Base-by-base conservation (phyloP, 176 grass and related monocot genomes). In the Avena atlantica region DNA sequence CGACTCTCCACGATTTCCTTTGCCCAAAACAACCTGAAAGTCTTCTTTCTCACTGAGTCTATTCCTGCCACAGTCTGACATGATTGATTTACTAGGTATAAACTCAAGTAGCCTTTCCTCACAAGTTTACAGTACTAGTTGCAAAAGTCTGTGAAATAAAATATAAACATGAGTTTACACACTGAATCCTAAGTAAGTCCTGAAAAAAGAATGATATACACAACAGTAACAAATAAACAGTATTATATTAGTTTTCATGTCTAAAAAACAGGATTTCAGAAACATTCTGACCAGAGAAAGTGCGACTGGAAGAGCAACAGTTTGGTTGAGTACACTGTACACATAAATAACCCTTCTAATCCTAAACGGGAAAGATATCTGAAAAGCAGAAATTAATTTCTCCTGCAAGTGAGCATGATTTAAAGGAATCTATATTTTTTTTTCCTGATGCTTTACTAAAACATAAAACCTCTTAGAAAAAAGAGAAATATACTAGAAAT, bases 21-120 rank as follows among this genome's bases (percentile, higher is more conserved):
- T 94, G 74, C 80, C 55, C 78, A 91, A 58, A 25, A 89, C 2
- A 87, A 94, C 70, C 58, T 87, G 78, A 40, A 89, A 29, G 57
- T 85, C 72, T 91, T 90, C 83, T 80, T 75, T 82, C 60, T 80
- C 56, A 31, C 77, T 80, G 82, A 78, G 81, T 86, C 12, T 88
- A 85, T 71, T 89, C 81, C 37, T 69, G 1, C 55, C 10, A 6
- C 78, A 63, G 8, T 84, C 87, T 25, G 82, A 90, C 91, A 93
- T 96, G 76, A 77, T 57, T 52, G n/a, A 29, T 17, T 57, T 73
- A 55, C 45, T 50, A 69, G 52, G 19, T 62, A 37, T 60, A 48
- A 61, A 84, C 14, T 45, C 20, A 21, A 48, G 80, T 61, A 50
- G 20, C 52, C 14, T 76, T 64, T 34, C 20, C 21, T 62, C 62